Base-by-base conservation (phyloP, 139 green algal genomes). In the Picochlorum sp. region DNA sequence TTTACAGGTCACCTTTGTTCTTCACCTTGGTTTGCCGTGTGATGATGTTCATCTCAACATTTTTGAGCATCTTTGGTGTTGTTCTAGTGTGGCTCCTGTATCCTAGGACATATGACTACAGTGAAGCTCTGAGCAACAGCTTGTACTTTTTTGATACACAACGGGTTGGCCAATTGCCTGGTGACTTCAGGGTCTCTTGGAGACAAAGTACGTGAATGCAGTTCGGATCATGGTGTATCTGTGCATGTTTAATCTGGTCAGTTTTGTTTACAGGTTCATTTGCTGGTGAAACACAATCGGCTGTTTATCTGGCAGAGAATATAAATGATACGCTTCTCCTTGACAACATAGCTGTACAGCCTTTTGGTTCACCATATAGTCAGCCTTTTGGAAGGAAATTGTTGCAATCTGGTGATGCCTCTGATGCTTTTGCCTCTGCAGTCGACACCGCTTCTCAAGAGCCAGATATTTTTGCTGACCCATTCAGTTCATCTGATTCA, bases 21-120 rank as follows among this genome's bases (percentile, higher is more conserved):
- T 78, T 70, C 66, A 77, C 67, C 58, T 20, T 26, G 47, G 23
- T 70, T 6, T 75, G 63, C 68, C 67, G 67, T 45, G 11, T 69
- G 16, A 45, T 38, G 31, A 69, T 67, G 49, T 26, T 74, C 50
- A 34, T 84, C 37, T 68, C 57, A 37, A 71, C 63, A 16, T 21
- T 62, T 23, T 45, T 57, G 15, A 34, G 56, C 20, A 61, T 81
- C 24, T 13, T 49, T 18, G 77, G 72, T 38, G 50, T 84, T 28
- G 56, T 81, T 6, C 67, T 84, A 14, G 45, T 84, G 30, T 84
- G 77, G 77, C 38, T 79, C 34, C 68, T 84, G 3, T 84, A 84
- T 69, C 77, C 77, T 9, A 49, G 37, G 14, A 63, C 70, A 44
- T 83, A 83, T 49, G 30, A 83, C 69, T 83, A 78, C 51, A 31